Evolutionary conservation across 2,329 filamentous ascomycete species (phyloP), one percentile per base, ranked within the genome.

Genomic region (Colletotrichum sp.): DNA sequence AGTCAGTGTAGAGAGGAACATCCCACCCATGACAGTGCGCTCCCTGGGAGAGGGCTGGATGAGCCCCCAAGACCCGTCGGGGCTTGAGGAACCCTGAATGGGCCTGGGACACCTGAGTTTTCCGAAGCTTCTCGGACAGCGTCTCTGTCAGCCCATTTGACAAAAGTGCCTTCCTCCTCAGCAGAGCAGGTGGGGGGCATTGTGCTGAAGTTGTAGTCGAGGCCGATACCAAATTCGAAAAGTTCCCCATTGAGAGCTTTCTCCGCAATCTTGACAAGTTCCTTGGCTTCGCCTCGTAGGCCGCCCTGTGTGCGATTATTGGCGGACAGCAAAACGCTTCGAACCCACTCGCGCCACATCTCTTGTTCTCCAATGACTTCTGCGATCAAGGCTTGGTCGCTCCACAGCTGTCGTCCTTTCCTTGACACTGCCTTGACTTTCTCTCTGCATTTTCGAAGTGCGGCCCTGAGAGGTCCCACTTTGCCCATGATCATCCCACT

Each of bases 341-440:
- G 78, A 76, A 78, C 72, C 81, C 82, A 84, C 36, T 79, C 76
- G 2, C 83, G 81, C 79, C 81, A 84, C 36, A 83, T 79, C 72
- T 84, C 81, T 64, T 84, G 83, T 27, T 84, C 83, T 12, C 82
- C 82, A 7, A 84, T 80, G 18, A 84, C 81, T 43, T 84, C 83
- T 1, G 78, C 83, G 2, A 84, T 74, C 8, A 84, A 79, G 0
- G 82, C 81, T 63, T 84, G 83, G 51, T 84, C 81, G 74, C 82
- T 84, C 82, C 82, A 84, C 11, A 83, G 80, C 69, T 84, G 82
- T 2, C 82, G 79, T 3, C 80, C 82, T 6, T 73, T 75, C 69
- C 76, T 78, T 6, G 79, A 76, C 1, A 77, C 77, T 2, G 31
- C 51, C 3, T 82, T 78, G 4, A 81, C 74, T 64, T 83, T 84